A percentile compares a stretch with the other conserved stretches of the same genome.
These are phyloP conservation scores for Paramecium pentaurelia DNA, from an alignment of 73 alveolate species.

Conservation along the genomic window DNA sequence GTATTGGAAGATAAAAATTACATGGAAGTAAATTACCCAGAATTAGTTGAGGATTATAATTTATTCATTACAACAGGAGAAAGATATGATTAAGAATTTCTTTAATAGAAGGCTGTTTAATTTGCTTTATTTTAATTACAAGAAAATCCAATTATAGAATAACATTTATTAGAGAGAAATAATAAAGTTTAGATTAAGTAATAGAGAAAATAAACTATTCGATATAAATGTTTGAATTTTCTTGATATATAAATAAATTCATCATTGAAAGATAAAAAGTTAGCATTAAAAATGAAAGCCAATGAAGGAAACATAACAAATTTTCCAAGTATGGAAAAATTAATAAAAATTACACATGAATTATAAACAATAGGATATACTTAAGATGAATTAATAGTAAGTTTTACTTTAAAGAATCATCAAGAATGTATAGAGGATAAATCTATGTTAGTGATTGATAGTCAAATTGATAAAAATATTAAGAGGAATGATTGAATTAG, in stretches of 20 bases:
- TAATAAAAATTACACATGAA: not conserved
- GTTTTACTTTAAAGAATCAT: not conserved
- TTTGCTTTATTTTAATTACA: not conserved
- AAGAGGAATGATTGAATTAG: not conserved
- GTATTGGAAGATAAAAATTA: not conserved
- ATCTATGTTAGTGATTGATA: not conserved
- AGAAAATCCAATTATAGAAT: not conserved
- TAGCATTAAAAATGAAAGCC: not conserved
- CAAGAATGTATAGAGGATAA: not conserved
- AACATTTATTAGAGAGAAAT: not conserved
- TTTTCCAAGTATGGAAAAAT: not conserved
- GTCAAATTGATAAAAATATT: not conserved
- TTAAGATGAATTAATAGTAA: not conserved
- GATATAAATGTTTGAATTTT: not conserved
- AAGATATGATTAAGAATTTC: constrained; percentile 24
- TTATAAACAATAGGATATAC: not conserved
- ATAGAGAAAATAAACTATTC: not conserved
- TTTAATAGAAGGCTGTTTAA: not conserved
- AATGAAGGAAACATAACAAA: not conserved
- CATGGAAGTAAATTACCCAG: constrained; percentile 12
- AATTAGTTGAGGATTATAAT: constrained; percentile 26
- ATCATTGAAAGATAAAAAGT: not conserved
- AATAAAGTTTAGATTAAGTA: not conserved
- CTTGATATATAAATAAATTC: not conserved
- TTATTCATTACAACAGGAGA: not conserved